phyloP scores from a whole-genome alignment of 2,329 filamentous ascomycete genomes.

The Rhinocladiella similis region DNA sequence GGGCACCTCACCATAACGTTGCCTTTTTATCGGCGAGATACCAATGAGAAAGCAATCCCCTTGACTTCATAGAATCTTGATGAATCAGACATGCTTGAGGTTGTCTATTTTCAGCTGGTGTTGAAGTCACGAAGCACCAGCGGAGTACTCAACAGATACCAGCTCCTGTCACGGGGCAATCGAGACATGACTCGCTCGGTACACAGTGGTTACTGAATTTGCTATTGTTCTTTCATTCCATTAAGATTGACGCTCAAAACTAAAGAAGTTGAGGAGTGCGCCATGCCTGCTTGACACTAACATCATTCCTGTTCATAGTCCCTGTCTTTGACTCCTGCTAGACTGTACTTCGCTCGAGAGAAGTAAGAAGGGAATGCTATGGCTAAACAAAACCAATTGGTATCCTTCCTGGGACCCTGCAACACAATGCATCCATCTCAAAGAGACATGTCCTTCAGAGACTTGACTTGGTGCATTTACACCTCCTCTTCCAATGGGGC shows the following conservation, averaged over 20 bases:
- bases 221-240: constrained; percentile 1
- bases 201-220: neutral
- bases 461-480: constrained; percentile 10
- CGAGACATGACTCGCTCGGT: neutral
- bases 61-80: no score
- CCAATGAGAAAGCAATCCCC: no score
- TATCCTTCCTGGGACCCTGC: constrained; percentile 10
- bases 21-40: no score
- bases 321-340: constrained; percentile 1
- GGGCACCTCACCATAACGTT: no score
- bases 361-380: constrained; percentile 6
- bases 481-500: constrained; percentile 26
- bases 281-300: constrained; percentile 61
- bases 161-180: neutral
- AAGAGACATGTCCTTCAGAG: neutral
- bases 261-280: constrained; percentile 96
- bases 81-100: no score
- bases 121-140: no score
- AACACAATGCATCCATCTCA: constrained; percentile 6
- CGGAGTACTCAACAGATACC: neutral
- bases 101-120: no score
- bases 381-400: constrained; percentile 24
- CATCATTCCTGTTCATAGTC: constrained; percentile 1
- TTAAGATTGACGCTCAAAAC: constrained; percentile 67
- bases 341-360: constrained; percentile 7